Conservation (phyloP, 2,329 filamentous ascomycete genomes). For the Tolypocladium paradoxum region DNA sequence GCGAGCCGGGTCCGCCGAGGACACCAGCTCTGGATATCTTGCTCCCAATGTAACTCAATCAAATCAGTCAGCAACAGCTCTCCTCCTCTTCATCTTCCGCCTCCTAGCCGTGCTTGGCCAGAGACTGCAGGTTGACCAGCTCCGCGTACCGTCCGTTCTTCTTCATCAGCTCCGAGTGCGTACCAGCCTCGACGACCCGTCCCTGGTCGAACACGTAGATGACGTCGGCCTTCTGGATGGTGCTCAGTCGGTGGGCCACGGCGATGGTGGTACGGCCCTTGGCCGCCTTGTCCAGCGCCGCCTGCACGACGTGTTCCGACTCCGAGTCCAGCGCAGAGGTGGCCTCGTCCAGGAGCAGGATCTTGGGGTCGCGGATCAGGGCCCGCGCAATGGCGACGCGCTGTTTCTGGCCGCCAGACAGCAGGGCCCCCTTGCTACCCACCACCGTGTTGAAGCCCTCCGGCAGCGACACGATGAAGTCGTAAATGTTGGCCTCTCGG, state of each 20-base stretch:
- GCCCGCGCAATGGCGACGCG: constrained; percentile 89
- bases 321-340: constrained; percentile 68
- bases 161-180: constrained; percentile 61
- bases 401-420: constrained; percentile 90
- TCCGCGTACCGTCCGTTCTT: constrained; percentile 65
- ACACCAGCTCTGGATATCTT: background rate
- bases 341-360: constrained; percentile 75
- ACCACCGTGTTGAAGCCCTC: constrained; percentile 81
- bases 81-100: too few relatives aligned
- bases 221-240: constrained; percentile 87
- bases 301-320: constrained; percentile 70
- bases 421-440: constrained; percentile 73
- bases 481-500: constrained; percentile 84
- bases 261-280: constrained; percentile 85
- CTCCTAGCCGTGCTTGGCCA: constrained; percentile 44
- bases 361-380: constrained; percentile 79
- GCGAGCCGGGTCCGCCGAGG: background rate
- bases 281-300: constrained; percentile 68
- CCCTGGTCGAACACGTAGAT: constrained; percentile 97
- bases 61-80: too few relatives aligned
- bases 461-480: constrained; percentile 77
- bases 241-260: constrained; percentile 83
- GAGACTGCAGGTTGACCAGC: constrained; percentile 68
- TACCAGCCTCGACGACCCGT: constrained; percentile 73
- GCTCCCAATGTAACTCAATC: background rate